Base-by-base conservation (phyloP, 2,329 filamentous ascomycete genomes). In the Onygenales sp. region DNA sequence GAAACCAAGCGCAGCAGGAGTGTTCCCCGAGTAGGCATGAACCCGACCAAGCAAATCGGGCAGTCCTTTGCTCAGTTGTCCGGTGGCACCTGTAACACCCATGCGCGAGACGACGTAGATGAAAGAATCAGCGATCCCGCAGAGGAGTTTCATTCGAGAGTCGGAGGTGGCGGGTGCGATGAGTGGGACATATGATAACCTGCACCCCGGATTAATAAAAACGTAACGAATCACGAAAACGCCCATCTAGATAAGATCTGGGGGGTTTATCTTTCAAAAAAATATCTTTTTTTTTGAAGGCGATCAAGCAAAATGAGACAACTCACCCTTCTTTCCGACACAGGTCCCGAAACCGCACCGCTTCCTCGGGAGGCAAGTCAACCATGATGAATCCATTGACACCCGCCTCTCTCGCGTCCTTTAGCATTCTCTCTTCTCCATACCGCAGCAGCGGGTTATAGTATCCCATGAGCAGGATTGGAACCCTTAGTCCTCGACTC, bases 51-150 rank as follows among this genome's bases (percentile, higher is more conserved):
- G 76, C 39, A 98, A 80, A 50, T 87, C 84, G 11, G 91, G 89
- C 36, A 98, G 81, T 55, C 86, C 85, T 44, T 84, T 78, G 70
- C 89, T 95, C 64, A 98, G 75, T 31, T 83, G 84, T 36, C 91
- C 91, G 0, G 84, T 85, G 11, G 90, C 93, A 63, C 93, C 93
- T 8, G 93, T 98, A 54, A 97, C 92, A 63, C 93, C 93, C 86
- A 95, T 94, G 63, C 92, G 82, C 31, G 92, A 97, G 53, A 98
- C 93, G 57, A 98, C 91, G 69, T 98, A 98, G 73, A 98, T 95
- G 76, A 97, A 98, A 3, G 91, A 96, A 73, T 97, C 92, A 66
- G 93, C 93, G 58, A 98, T 92, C 69, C 89, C 84, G 81, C 93
- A 98, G 10, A 98, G 85, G 42, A 96, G 80, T 74, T 88, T 92